Conservation (phyloP, 257 asterid species). For the Solanum tacnaense region DNA sequence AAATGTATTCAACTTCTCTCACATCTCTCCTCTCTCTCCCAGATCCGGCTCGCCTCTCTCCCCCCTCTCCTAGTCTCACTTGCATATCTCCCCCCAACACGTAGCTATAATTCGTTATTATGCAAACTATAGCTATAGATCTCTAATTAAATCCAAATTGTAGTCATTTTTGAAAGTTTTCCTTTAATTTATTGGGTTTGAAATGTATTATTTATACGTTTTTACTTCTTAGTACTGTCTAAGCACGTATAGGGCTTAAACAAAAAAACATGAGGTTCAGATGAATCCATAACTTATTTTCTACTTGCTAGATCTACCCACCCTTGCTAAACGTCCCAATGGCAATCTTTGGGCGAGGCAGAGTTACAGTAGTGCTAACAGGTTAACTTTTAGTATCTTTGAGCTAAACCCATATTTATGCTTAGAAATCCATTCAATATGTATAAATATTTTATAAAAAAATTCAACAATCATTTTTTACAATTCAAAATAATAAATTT, state of each 20-base stretch:
- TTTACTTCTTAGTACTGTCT: not conserved
- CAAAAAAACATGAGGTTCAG: not conserved
- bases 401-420: not conserved
- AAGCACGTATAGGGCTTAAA: not conserved
- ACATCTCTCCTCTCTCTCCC: not conserved
- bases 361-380: not conserved
- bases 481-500: not conserved
- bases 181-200: not conserved
- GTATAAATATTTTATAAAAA: too few relatives aligned
- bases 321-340: not conserved
- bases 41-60: not conserved
- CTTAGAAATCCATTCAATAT: not conserved
- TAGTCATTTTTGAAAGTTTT: not conserved
- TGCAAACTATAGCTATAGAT: not conserved
- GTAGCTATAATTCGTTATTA: not conserved
- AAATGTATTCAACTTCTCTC: not conserved
- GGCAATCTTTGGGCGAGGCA: not conserved
- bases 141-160: too few relatives aligned
- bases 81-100: not conserved
- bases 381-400: too few relatives aligned
- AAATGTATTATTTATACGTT: not conserved
- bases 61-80: not conserved
- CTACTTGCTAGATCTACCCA: not conserved
- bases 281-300: not conserved
- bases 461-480: too few relatives aligned